phyloP scores from a whole-genome alignment of 768 basidiomycete genomes.

The Gymnopilus dilepis region DNA sequence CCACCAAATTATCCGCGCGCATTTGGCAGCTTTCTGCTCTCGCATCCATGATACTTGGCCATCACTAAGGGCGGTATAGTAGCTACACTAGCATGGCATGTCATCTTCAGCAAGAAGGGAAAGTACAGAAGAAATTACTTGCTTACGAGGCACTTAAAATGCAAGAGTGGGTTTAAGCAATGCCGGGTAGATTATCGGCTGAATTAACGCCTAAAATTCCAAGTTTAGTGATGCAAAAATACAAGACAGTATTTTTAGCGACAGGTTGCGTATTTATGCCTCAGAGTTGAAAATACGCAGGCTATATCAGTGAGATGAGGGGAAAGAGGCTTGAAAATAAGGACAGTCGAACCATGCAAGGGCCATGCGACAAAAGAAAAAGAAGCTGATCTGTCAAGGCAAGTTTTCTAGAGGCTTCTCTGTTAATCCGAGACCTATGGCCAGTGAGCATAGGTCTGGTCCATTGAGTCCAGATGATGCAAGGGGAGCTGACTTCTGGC shows the following conservation, averaged over 20 bases:
- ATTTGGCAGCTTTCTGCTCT: neutral
- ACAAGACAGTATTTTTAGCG: neutral
- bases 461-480: neutral
- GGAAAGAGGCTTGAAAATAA: neutral
- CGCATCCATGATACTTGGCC: neutral
- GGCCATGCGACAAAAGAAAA: neutral
- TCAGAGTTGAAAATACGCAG: neutral
- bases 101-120: too few relatives aligned
- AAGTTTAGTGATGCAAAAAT: neutral
- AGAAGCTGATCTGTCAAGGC: neutral
- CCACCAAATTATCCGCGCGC: slow-evolving; percentile 1
- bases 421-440: neutral
- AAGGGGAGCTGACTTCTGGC: neutral
- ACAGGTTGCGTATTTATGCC: neutral
- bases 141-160: too few relatives aligned
- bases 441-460: neutral
- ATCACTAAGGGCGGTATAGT: too few relatives aligned
- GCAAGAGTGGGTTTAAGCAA: neutral
- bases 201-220: neutral
- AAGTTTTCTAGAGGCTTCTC: neutral
- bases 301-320: neutral
- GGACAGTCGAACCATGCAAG: neutral
- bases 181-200: neutral
- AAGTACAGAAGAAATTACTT: neutral
- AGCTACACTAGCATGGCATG: too few relatives aligned